Percentiles rank a stretch among this genome's conserved stretches.
These are phyloP conservation scores for Nissolia schottii DNA, from an alignment of 306 rosid genomes.

Conservation along the genomic window DNA sequence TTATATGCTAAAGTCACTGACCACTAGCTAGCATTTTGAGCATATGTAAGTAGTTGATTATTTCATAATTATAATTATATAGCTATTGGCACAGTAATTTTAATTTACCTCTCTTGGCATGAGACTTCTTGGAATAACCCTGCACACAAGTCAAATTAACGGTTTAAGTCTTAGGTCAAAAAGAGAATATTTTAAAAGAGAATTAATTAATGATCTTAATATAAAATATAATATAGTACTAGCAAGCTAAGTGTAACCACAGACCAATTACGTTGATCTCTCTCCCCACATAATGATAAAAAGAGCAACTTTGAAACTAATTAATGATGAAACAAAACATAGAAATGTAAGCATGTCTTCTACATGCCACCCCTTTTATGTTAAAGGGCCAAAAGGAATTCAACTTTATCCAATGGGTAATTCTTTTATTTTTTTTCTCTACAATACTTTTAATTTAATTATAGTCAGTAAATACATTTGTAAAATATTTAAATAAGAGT, in stretches of 20 bases:
- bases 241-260: not conserved
- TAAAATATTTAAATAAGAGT: no score
- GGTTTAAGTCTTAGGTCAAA: not conserved
- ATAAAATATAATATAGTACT: no score
- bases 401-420: slow-evolving; percentile 40
- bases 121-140: slow-evolving; percentile 82
- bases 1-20: not conserved
- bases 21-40: no score
- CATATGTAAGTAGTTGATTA: no score
- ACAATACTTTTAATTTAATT: no score
- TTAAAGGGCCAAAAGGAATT: slow-evolving; percentile 39
- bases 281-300: not conserved
- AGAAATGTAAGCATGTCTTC: not conserved
- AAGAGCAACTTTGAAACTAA: not conserved
- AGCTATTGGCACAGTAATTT: not conserved
- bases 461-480: no score
- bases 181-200: not conserved
- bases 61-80: not conserved
- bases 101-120: slow-evolving; percentile 94
- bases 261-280: not conserved
- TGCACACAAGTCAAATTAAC: slow-evolving; percentile 27
- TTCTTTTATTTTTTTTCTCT: no score
- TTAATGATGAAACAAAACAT: not conserved
- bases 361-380: slow-evolving; percentile 29
- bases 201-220: not conserved